Percentiles rank a stretch among this genome's conserved stretches.
phyloP scores from a whole-genome alignment of 2,329 filamentous ascomycete species.

The Cladophialophora yegresii region DNA sequence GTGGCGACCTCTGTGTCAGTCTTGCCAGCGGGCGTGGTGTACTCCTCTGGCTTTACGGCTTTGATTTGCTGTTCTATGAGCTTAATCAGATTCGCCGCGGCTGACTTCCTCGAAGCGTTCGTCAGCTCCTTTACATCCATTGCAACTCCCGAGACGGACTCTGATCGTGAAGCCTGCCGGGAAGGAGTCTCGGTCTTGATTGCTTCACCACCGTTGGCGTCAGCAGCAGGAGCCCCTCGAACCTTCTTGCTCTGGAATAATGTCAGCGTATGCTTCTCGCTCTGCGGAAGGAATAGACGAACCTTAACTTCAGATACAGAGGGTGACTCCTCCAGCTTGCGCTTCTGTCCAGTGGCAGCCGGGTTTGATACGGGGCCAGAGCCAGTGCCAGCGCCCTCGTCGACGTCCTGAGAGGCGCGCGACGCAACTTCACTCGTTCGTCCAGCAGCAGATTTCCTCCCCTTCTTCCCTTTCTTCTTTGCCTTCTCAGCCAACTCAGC shows the following conservation, averaged over 20 bases:
- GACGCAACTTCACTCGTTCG: conserved; percentile 66
- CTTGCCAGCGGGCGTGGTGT: conserved; percentile 64
- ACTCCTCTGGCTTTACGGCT: conserved; percentile 66
- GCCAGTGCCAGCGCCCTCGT: conserved; percentile 24
- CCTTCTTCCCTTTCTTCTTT: conserved; percentile 59
- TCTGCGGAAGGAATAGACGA: conserved; percentile 10
- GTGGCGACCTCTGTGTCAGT: conserved; percentile 67
- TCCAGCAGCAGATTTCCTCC: conserved; percentile 61
- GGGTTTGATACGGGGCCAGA: conserved; percentile 19
- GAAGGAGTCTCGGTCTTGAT: conserved; percentile 38
- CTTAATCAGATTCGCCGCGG: conserved; percentile 70
- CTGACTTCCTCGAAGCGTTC: conserved; percentile 64
- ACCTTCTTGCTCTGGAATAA: conserved; percentile 36
- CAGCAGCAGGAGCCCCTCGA: conserved; percentile 30
- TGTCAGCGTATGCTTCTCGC: conserved; percentile 36
- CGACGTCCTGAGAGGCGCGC: conserved; percentile 48
- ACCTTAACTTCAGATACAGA: conserved; percentile 34
- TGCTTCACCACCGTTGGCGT: conserved; percentile 34
- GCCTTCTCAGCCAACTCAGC: conserved; percentile 61
- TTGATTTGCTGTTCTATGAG: conserved; percentile 67
- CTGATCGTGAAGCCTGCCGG: conserved; percentile 40
- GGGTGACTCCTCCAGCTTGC: conserved; percentile 48
- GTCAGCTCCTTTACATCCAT: conserved; percentile 55
- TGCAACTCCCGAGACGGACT: conserved; percentile 40
- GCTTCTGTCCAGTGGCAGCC: conserved; percentile 44